Conservation (phyloP, 805 yeast genomes). For the Candida broadrunensis region DNA sequence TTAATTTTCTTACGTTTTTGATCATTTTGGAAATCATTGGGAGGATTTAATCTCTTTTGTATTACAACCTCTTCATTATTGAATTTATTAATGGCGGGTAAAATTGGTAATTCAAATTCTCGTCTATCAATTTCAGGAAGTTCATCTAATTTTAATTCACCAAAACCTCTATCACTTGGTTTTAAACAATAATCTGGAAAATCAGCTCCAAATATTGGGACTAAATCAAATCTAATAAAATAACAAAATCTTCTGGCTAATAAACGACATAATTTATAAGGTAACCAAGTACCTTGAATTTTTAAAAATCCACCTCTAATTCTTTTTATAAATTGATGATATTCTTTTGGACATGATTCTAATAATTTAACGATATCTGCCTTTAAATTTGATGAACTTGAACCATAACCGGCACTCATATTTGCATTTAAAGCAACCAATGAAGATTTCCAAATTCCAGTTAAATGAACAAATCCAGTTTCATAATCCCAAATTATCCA, state of each 20-base stretch:
- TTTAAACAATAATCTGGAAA: constrained; percentile 61
- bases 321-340: constrained; percentile 61
- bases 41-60: neutral
- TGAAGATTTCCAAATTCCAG: constrained; percentile 79
- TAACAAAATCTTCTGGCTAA: constrained; percentile 76
- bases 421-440: constrained; percentile 11
- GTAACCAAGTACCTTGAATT: constrained; percentile 94
- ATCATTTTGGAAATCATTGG: neutral
- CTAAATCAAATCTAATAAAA: constrained; percentile 67
- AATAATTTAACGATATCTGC: constrained; percentile 75
- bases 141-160: constrained; percentile 50
- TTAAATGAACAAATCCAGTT: constrained; percentile 82
- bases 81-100: neutral
- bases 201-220: constrained; percentile 74
- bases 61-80: neutral
- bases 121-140: constrained; percentile 3
- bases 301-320: constrained; percentile 89
- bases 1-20: neutral
- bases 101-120: constrained; percentile 4
- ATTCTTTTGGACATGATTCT: constrained; percentile 58
- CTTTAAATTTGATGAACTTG: constrained; percentile 34
- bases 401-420: neutral
- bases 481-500: constrained; percentile 84
- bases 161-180: constrained; percentile 63
- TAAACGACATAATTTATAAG: constrained; percentile 61